Evolutionary conservation across 2,329 filamentous ascomycete genomes (phyloP), one percentile per base, ranked within the genome.

Genomic region (Byssochlamys sp.): DNA sequence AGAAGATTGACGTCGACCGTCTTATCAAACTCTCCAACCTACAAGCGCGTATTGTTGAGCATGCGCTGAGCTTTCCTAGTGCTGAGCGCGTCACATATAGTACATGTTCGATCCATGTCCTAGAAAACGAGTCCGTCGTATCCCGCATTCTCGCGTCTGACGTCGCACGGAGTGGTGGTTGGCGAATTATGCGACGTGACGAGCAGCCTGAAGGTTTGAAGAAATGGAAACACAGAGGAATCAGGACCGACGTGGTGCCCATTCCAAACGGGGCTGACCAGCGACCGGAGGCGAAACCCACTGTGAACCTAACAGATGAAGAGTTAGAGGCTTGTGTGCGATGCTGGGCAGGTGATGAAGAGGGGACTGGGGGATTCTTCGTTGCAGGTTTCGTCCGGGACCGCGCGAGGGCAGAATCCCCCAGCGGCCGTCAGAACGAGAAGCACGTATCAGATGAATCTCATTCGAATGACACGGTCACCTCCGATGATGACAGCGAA

Each of bases 301-400:
- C 54, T 27, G 61, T 70, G 57, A 59, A 69, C 35, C 57, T 73
- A 76, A 77, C 63, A 66, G 81, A 80, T 1, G 75, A 84, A 55
- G 68, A 78, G 48, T 72, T 78, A 4, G 86, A 92, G 27, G 88
- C 82, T 2, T 96, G 91, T 67, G 87, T 96, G 57, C 80, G 92
- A 58, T 89, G 90, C 31, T 86, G 88, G 71, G 89, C 91, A 65
- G 88, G 84, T 27, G 90, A 92, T 64, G 86, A 85, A 9, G 83
- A 88, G 61, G 90, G 91, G 0, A 89, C 91, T 0, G 96, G 96
- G 83, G 92, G 94, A 0, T 97, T 99, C 73, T 99, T 99, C 66
- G 89, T 96, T 24, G 90, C 85, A n/a, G 90, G 82, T 0, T 96
- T 99, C 72, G 81, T 90, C 2, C 79, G 89, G 55, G 82, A 87